Evolutionary conservation across 2,329 filamentous ascomycete species (phyloP).

Genomic region (Lecanicillium sp.): DNA sequence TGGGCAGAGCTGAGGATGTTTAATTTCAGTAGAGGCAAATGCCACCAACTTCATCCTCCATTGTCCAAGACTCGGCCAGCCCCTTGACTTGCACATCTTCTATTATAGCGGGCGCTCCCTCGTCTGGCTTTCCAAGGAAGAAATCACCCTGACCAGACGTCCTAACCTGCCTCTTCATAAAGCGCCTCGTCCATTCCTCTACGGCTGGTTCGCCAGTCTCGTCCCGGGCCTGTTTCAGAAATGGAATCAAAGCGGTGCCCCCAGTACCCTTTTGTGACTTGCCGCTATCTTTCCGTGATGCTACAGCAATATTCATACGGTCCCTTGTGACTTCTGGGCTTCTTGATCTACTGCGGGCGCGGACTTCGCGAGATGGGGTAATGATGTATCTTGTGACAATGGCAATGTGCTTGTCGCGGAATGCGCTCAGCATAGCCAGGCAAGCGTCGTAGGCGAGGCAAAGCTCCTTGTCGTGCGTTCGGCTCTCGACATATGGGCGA

Average conservation of each 20-base stretch:
- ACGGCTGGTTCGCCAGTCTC: constrained; percentile 92
- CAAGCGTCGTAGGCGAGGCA: constrained; percentile 85
- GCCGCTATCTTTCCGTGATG: constrained; percentile 39
- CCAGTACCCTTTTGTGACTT: constrained; percentile 77
- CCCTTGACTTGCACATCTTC: constrained; percentile 49
- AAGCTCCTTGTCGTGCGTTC: constrained; percentile 55
- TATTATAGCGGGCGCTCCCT: constrained; percentile 28
- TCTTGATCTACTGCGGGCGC: constrained; percentile 53
- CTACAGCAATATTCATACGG: constrained; percentile 54
- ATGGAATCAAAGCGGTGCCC: constrained; percentile 87
- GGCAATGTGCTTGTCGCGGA: constrained; percentile 91
- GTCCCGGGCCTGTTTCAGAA: constrained; percentile 91
- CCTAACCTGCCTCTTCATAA: constrained; percentile 45
- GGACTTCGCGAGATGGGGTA: constrained; percentile 69
- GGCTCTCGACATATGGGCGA: constrained; percentile 64
- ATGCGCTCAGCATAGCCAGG: constrained; percentile 57
- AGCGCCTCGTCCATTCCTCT: constrained; percentile 49
- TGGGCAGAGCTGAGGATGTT: no score
- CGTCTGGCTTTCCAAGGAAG: constrained; percentile 46
- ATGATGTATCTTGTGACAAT: constrained; percentile 96
- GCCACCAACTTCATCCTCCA: constrained; percentile 69
- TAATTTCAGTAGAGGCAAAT: constrained; percentile 42
- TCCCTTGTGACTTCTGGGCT: constrained; percentile 44
- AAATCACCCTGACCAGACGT: constrained; percentile 46
- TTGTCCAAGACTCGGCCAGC: constrained; percentile 78